Evolutionary conservation across 1,284 basidiomycete species (phyloP).

Genomic region (Omphalotus olearius): DNA sequence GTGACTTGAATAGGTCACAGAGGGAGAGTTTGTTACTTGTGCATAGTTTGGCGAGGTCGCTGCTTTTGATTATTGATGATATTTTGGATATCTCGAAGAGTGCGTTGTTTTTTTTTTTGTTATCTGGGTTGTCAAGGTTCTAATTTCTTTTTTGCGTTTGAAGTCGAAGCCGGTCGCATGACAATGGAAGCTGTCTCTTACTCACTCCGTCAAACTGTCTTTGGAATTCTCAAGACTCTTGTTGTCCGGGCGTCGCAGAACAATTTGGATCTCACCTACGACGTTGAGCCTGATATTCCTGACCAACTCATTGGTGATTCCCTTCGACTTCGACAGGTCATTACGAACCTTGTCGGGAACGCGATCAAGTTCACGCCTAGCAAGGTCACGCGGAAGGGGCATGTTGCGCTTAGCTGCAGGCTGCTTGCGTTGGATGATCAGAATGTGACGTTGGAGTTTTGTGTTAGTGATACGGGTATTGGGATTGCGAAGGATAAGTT

Average conservation of each 20-base stretch:
- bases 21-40: conserved; percentile 95
- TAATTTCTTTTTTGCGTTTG: not conserved
- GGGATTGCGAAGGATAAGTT: conserved; percentile 99
- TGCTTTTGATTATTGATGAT: conserved; percentile 97
- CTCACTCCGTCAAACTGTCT: conserved; percentile 95
- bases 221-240: conserved; percentile 96
- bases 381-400: conserved; percentile 76
- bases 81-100: conserved; percentile 99
- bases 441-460: conserved; percentile 92
- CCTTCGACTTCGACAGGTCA: conserved; percentile 87
- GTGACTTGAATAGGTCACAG: conserved; percentile 84
- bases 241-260: conserved; percentile 98
- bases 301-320: conserved; percentile 98
- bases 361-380: conserved; percentile 94
- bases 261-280: conserved; percentile 95
- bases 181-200: conserved; percentile 99
- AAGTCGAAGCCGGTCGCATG: conserved; percentile 98
- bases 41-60: conserved; percentile 88
- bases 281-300: conserved; percentile 94
- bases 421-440: conserved; percentile 72
- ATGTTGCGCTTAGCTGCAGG: conserved; percentile 87
- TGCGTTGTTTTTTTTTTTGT: conserved; percentile 36
- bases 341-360: conserved; percentile 93
- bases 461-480: conserved; percentile 97
- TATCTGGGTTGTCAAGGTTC: conserved; percentile 11